These are phyloP conservation scores for Colletotrichum euphorbiae DNA, from an alignment of 2,329 filamentous ascomycete genomes.

Conservation along the genomic window DNA sequence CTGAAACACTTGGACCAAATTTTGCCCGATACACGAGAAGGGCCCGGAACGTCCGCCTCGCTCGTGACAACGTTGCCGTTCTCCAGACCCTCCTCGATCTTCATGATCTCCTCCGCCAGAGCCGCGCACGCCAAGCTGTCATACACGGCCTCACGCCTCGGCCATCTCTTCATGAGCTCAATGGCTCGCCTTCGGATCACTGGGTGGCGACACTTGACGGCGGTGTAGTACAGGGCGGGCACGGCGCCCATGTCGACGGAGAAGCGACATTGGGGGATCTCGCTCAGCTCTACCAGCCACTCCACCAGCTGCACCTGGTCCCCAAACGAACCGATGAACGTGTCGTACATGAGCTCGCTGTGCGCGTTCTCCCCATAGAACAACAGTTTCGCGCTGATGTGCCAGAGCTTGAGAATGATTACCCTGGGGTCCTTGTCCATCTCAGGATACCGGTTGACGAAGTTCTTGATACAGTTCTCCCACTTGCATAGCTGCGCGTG, in stretches of 20 bases:
- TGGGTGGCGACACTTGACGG: slow-evolving; percentile 21
- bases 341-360: slow-evolving; percentile 15
- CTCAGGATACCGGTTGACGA: not conserved
- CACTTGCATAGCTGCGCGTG: not conserved
- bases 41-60: not conserved
- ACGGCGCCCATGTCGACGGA: slow-evolving; percentile 19
- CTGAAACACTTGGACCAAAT: not conserved
- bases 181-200: not conserved
- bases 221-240: slow-evolving; percentile 11
- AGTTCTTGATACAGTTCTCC: not conserved
- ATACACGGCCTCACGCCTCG: slow-evolving; percentile 11
- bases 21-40: not conserved
- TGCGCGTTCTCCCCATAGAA: slow-evolving; percentile 4
- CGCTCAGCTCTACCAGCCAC: not conserved
- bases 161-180: slow-evolving; percentile 4
- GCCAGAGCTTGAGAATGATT: not conserved
- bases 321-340: not conserved
- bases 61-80: not conserved
- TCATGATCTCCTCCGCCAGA: slow-evolving; percentile 7
- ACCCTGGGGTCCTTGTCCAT: not conserved
- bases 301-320: not conserved
- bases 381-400: slow-evolving; percentile 4
- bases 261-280: slow-evolving; percentile 4
- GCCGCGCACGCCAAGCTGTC: slow-evolving; percentile 12
- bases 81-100: slow-evolving; percentile 22